Conservation (phyloP, 1,284 basidiomycete genomes). For the Ganoderma meredithae region DNA sequence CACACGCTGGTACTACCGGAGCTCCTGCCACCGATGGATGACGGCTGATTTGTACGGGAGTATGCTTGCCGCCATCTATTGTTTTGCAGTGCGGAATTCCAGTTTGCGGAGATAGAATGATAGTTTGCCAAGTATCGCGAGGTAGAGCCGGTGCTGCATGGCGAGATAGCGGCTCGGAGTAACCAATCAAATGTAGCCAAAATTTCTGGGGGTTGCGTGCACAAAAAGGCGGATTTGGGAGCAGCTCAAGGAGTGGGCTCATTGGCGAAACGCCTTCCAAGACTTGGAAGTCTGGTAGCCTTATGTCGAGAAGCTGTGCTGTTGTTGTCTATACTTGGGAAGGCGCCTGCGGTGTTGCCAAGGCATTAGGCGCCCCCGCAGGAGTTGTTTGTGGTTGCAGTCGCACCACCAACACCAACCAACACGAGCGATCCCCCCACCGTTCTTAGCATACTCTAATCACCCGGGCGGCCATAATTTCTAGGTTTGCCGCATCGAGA, state of each 20-base stretch:
- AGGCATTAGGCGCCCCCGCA: neutral
- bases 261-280: neutral
- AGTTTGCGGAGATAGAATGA: neutral
- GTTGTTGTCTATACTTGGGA: neutral
- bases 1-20: neutral
- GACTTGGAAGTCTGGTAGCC: neutral
- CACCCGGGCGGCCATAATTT: neutral
- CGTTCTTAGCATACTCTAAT: neutral
- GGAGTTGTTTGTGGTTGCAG: neutral
- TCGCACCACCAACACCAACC: neutral
- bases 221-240: neutral
- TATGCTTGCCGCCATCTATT: neutral
- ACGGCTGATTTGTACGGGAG: neutral
- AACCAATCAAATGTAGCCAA: neutral
- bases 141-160: neutral
- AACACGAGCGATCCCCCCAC: neutral
- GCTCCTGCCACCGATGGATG: neutral
- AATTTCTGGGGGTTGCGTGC: neutral
- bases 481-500: neutral
- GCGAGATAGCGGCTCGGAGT: neutral
- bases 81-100: neutral
- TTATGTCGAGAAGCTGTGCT: slow-evolving; percentile 8
- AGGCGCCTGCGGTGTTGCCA: neutral
- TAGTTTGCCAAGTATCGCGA: neutral
- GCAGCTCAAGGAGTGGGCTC: neutral